Evolutionary conservation across 2,329 filamentous ascomycete species (phyloP), one percentile per base, ranked within the genome.

Genomic region (Penicillium psychrosexuale): DNA sequence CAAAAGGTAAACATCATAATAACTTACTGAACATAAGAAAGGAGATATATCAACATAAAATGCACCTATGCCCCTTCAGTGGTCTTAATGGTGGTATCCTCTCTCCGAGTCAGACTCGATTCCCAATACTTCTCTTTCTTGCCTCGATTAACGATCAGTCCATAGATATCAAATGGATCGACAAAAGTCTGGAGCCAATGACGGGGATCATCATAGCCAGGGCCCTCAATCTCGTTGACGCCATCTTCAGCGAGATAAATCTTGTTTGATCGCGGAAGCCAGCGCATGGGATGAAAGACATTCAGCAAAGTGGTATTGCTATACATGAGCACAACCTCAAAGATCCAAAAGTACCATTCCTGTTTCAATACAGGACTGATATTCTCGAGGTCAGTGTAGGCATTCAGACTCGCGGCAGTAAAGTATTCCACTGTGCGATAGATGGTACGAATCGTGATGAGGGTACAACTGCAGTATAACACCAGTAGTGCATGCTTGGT

Each of bases 331-430:
- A 70, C 64, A 5, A 74, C 75, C 60, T 84, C 82, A 54, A 84
- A 82, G 31, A 82, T 69, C 76, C 78, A 84, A 57, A 83, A 80
- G 59, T 78, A 80, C 62, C 75, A 75, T 53, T 84, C 81, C 46
- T 80, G 73, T 39, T 71, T 72, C 49, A 71, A 50, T 15, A 69
- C 38, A 1, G 69, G 68, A 30, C 64, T 68, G 28, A 71, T 75
- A 65, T 53, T 73, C 58, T 62, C 64, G 59, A 46, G 69, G 68
- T 55, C 56, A 12, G 38, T 71, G 65, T 65, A 74, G 71, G 56
- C 57, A 36, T 65, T 71, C 54, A 71, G 50, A 39, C 63, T 67
- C 1, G 69, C 66, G 1, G 66, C 65, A 8, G 58, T 62, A 58
- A 77, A 77, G 50, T 78, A 80, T 54, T 83, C 79, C 19, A 82